phyloP scores from a whole-genome alignment of 371 early-diverging fungal species.

The Zychaea mexicana region DNA sequence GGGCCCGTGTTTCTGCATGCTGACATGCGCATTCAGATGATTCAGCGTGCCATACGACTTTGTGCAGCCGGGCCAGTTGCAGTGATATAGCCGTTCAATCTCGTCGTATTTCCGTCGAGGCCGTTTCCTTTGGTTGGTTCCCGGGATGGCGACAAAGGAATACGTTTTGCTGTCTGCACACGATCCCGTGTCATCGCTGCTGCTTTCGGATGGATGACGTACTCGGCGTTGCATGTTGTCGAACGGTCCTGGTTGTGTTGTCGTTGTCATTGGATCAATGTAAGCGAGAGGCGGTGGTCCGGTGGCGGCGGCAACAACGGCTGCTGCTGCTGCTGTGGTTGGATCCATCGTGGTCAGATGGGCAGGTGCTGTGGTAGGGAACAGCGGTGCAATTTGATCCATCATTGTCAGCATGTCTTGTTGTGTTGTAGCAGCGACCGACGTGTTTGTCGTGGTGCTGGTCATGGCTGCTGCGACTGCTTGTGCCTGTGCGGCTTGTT shows the following conservation, averaged over 20 bases:
- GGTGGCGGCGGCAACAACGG: neutral
- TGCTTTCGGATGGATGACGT: slow-evolving; percentile 37
- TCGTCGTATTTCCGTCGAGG: slow-evolving; percentile 71
- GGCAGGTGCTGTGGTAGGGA: neutral
- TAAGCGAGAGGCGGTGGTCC: neutral
- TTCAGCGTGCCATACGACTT: slow-evolving; percentile 77
- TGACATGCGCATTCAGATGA: slow-evolving; percentile 74
- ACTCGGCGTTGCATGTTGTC: slow-evolving; percentile 15
- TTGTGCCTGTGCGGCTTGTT: too few species aligned
- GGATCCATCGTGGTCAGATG: neutral
- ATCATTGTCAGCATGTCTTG: neutral
- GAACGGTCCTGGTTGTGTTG: neutral
- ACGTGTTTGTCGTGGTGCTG: too few species aligned
- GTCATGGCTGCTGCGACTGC: too few species aligned
- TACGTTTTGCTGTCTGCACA: slow-evolving; percentile 55
- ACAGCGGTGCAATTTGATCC: neutral
- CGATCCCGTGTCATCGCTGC: too few species aligned
- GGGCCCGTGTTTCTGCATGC: slow-evolving; percentile 68
- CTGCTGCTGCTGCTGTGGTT: neutral
- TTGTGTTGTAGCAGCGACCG: slow-evolving; percentile 9
- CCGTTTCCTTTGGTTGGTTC: slow-evolving; percentile 66
- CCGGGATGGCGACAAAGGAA: slow-evolving; percentile 68
- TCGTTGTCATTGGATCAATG: neutral
- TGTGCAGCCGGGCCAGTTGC: slow-evolving; percentile 64
- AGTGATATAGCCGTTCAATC: slow-evolving; percentile 70